Evolutionary conservation across 2,329 filamentous ascomycete species (phyloP).

Genomic region (Aschersonia sp.): DNA sequence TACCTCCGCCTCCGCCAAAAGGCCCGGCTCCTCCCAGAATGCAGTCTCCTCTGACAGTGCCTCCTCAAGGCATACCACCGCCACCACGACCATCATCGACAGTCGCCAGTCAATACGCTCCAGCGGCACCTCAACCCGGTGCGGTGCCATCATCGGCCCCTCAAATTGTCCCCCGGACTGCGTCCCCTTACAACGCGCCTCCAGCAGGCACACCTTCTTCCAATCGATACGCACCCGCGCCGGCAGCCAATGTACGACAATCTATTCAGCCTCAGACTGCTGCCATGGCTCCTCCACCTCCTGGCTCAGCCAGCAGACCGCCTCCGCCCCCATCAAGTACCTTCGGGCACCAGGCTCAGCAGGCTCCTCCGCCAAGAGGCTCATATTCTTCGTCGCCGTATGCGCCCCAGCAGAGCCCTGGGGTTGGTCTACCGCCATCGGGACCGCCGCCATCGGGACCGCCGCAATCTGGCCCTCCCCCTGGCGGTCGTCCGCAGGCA

Average conservation of each 20-base stretch:
- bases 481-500: slow-evolving; percentile 14
- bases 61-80: slow-evolving; percentile 33
- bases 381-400: slow-evolving; percentile 18
- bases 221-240: slow-evolving; percentile 62
- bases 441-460: slow-evolving; percentile 18
- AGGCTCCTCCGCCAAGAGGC: slow-evolving; percentile 19
- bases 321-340: slow-evolving; percentile 26
- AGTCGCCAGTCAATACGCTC: slow-evolving; percentile 38
- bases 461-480: slow-evolving; percentile 12
- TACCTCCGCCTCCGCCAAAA: slow-evolving; percentile 53
- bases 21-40: slow-evolving; percentile 55
- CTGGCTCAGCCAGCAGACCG: slow-evolving; percentile 23
- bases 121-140: slow-evolving; percentile 47
- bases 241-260: slow-evolving; percentile 32
- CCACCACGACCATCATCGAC: slow-evolving; percentile 49
- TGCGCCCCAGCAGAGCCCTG: slow-evolving; percentile 28
- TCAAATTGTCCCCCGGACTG: slow-evolving; percentile 54
- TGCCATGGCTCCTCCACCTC: slow-evolving; percentile 24
- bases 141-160: slow-evolving; percentile 43
- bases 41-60: slow-evolving; percentile 53
- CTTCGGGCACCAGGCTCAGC: slow-evolving; percentile 31
- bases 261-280: slow-evolving; percentile 26
- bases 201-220: slow-evolving; percentile 54
- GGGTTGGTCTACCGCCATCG: slow-evolving; percentile 13
- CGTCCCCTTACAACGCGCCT: slow-evolving; percentile 78